Base-by-base conservation (phyloP, 2,329 filamentous ascomycete genomes). In the Trichoderma sp. region DNA sequence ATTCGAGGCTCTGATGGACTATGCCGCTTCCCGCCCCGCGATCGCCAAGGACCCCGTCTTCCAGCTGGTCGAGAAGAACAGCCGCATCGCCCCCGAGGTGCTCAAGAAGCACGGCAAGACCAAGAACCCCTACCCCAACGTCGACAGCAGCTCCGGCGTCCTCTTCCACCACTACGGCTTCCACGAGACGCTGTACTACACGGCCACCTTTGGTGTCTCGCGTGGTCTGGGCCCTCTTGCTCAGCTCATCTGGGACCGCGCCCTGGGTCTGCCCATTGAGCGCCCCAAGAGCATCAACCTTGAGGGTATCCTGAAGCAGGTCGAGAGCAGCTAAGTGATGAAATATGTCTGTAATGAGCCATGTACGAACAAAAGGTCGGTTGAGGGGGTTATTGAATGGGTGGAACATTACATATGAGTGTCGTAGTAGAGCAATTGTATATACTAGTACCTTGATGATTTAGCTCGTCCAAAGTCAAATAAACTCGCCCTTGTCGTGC, bases 101-200 rank as follows among this genome's bases (percentile, higher is more conserved):
- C 84, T 99, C 72, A 95, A 88, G 73, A 88, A 97, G 81, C 95
- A 99, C 76, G 95, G 95, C 78, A 98, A 97, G 89, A 97, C 93
- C 71, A 96, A 96, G 85, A 97, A 97, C 81, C 93, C 95, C 2
- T 96, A 94, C 80, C 95, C 95, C 69, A 99, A 99, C 77, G 95
- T 99, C 68, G 95, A 99, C 79, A 93, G 90, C 55, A 90, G 88
- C 68, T 97, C 93, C 0, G 95, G 95, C 69, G 93, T 98, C 6
- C 85, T 99, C 56, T 98, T 99, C 87, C 90, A 98, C 80, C 93
- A 98, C 82, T 99, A 97, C 77, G 95, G 94, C 66, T 97, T 99
- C 88, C 90, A 91, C 77, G 92, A 98, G 82, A 97, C 94, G 0
- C 84, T 98, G 12, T 99, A 98, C 83, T 99, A 98, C 82, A 89